phyloP scores from a whole-genome alignment of 2,329 filamentous ascomycete genomes.

The Cladosporium austrohemisphaericum region DNA sequence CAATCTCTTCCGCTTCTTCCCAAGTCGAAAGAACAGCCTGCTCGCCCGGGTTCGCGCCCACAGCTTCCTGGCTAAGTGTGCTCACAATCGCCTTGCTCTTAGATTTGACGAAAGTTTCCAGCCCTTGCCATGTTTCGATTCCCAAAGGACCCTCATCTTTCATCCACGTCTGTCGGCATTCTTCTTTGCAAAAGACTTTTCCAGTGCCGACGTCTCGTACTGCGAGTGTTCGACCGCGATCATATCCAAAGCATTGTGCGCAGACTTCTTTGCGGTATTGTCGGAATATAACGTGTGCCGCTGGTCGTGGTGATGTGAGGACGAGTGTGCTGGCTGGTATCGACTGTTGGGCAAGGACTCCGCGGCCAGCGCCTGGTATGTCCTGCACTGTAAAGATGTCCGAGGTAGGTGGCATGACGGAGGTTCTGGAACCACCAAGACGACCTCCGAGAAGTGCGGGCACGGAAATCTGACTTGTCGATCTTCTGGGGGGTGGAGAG shows the following conservation, averaged over 20 bases:
- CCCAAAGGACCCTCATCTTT: constrained; percentile 27
- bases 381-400: constrained; percentile 36
- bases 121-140: constrained; percentile 26
- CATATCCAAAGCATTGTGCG: constrained; percentile 45
- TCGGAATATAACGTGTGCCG: constrained; percentile 41
- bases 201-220: constrained; percentile 38
- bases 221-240: constrained; percentile 40
- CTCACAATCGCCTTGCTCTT: constrained; percentile 18
- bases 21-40: constrained; percentile 18
- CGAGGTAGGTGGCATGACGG: constrained; percentile 19
- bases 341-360: constrained; percentile 39
- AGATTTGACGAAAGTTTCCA: constrained; percentile 25
- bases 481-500: constrained; percentile 7
- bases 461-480: background rate
- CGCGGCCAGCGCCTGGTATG: constrained; percentile 43
- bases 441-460: background rate
- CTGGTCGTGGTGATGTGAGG: constrained; percentile 36
- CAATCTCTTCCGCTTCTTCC: constrained; percentile 21
- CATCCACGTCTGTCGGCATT: constrained; percentile 38
- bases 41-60: constrained; percentile 8
- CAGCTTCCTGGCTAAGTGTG: background rate
- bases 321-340: constrained; percentile 37
- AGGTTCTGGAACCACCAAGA: too few relatives aligned
- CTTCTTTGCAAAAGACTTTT: constrained; percentile 41
- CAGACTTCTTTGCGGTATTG: constrained; percentile 49